Base-by-base conservation (phyloP, 2,329 filamentous ascomycete genomes). In the Nakataea oryzae region DNA sequence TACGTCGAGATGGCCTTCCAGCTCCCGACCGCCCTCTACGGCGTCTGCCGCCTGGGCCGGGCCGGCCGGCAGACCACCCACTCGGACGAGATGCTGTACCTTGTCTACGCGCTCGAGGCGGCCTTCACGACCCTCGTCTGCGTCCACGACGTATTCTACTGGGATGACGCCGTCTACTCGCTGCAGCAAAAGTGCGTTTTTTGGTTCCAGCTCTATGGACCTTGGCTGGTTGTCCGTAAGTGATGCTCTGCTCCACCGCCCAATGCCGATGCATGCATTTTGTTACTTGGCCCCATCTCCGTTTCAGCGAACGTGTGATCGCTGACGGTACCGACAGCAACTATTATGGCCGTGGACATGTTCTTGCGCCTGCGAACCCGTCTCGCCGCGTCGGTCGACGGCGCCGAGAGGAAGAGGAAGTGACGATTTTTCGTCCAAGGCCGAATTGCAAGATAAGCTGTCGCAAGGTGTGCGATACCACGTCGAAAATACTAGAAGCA, bases 141-240 rank as follows among this genome's bases (percentile, higher is more conserved):
- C 72, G 76, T 82, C 67, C 75, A 75, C 64, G 80, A 85, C 66
- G 73, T 81, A 9, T 72, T 69, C 64, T 74, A 76, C 59, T 82
- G 82, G 79, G 80, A 81, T 11, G 70, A 74, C 0, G 74, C 71
- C 3, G 66, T 80, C 41, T 77, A 83, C 64, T 74, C 73, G 13
- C 66, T 69, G 0, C 72, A 75, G 60, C 70, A 80, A 66, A 83
- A 82, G 74, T 66, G 69, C 29, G 73, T 73, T 30, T 71, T 85
- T 57, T 66, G 82, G 5, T 78, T 75, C 62, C 77, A 79, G 21
- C 72, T 82, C 0, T 83, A 84, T 67, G 74, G 78, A 2, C 79
- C 81, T 0, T 86, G 80, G 72, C 70, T 79, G 13, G 69, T 79
- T 1, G 70, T 85, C 60, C 81, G 83, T 86, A 66, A 78, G 82